Evolutionary conservation across 179 eudicot species (phyloP).

Genomic region (Patellifolia procumbens): DNA sequence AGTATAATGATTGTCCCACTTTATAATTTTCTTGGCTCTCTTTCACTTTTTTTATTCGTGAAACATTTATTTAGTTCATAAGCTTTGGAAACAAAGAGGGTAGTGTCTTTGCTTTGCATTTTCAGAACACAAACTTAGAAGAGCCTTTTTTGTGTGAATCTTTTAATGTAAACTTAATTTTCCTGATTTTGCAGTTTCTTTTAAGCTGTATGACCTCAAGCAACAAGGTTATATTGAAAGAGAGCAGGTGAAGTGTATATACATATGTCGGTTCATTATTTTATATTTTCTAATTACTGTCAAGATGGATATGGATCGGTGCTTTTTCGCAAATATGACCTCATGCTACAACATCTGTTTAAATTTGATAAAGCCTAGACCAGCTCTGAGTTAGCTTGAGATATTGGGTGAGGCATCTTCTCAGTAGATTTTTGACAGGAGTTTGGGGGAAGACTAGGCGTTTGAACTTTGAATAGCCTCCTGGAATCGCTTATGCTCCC

Average conservation of each 20-base stretch:
- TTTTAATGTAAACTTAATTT: not conserved
- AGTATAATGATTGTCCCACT: not conserved
- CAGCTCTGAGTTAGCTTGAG: not conserved
- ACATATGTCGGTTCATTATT: not conserved
- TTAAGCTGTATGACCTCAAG: slow-evolving; percentile 94
- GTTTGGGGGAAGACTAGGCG: no score
- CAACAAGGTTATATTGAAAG: slow-evolving; percentile 98
- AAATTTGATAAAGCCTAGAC: not conserved
- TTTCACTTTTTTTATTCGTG: not conserved
- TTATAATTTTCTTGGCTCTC: not conserved
- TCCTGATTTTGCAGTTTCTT: slow-evolving; percentile 67
- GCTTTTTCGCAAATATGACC: not conserved
- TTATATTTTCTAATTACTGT: not conserved
- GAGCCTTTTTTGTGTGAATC: not conserved
- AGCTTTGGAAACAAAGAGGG: not conserved
- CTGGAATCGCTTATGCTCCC: no score
- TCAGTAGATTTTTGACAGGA: no score
- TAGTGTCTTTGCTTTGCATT: not conserved
- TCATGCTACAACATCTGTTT: not conserved
- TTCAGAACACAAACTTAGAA: not conserved
- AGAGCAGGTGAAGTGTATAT: slow-evolving; percentile 62
- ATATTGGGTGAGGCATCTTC: no score
- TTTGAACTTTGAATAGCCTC: no score
- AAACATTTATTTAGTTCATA: not conserved
- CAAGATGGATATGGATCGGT: not conserved